Evolutionary conservation across 495 filamentous ascomycete species (phyloP).

Genomic region (Trichoderma orchidacearum): DNA sequence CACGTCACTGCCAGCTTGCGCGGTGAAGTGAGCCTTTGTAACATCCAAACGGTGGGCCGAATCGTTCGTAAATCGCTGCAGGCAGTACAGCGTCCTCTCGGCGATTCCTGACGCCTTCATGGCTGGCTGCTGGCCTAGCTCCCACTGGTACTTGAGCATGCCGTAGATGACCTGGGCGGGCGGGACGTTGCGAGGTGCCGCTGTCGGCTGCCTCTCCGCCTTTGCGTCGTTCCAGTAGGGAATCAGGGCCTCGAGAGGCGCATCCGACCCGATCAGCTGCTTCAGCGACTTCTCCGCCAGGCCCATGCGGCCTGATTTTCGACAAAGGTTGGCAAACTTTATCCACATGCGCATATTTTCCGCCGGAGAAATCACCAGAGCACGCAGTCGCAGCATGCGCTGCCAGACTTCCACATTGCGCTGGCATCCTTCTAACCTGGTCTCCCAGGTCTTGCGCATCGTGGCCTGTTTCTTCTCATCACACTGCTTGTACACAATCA

Average conservation of each 20-base stretch:
- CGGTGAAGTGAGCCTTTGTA: slow-evolving; percentile 35
- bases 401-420: slow-evolving; percentile 98
- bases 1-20: slow-evolving; percentile 38
- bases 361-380: slow-evolving; percentile 74
- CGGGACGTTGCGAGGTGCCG: slow-evolving; percentile 20
- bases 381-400: slow-evolving; percentile 88
- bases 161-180: slow-evolving; percentile 80
- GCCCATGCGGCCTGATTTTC: slow-evolving; percentile 86
- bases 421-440: slow-evolving; percentile 84
- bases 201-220: slow-evolving; percentile 3
- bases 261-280: slow-evolving; percentile 43
- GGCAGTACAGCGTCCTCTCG: slow-evolving; percentile 56
- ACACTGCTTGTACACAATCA: slow-evolving; percentile 93
- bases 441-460: slow-evolving; percentile 90
- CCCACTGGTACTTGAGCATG: slow-evolving; percentile 90
- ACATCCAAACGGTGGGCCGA: slow-evolving; percentile 61
- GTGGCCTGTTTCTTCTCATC: slow-evolving; percentile 77
- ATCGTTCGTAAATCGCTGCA: slow-evolving; percentile 69
- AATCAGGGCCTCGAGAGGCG: slow-evolving; percentile 48
- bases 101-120: slow-evolving; percentile 22
- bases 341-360: slow-evolving; percentile 99
- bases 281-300: slow-evolving; percentile 95
- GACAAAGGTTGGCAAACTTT: slow-evolving; percentile 95
- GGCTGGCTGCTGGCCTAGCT: slow-evolving; percentile 43
- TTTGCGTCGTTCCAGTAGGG: slow-evolving; percentile 41